These are phyloP conservation scores for Aspergillus tubingensis DNA, from an alignment of 2,329 filamentous ascomycete genomes.

Conservation along the genomic window DNA sequence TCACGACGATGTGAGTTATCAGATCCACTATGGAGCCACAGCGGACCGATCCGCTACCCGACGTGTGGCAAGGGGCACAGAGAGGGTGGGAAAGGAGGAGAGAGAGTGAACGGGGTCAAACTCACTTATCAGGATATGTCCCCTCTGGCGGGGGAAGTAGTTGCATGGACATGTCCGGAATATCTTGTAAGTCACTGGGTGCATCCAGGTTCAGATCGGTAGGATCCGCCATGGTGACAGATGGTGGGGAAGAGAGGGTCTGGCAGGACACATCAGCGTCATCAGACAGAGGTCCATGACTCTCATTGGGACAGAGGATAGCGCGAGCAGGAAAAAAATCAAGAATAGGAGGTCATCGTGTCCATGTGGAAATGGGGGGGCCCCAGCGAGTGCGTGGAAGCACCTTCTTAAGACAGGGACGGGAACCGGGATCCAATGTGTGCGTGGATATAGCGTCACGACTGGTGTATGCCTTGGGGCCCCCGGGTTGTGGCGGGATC, in stretches of 20 bases:
- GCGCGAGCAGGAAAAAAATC: background rate
- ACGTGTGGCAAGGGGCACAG: background rate
- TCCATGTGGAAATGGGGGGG: constrained; percentile 9
- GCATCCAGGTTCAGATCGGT: constrained; percentile 48
- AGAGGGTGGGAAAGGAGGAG: background rate
- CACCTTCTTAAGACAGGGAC: constrained; percentile 28
- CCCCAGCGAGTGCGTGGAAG: constrained; percentile 44
- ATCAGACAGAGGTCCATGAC: constrained; percentile 4
- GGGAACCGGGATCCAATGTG: constrained; percentile 24
- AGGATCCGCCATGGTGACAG: constrained; percentile 42
- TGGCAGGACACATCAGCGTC: constrained; percentile 26
- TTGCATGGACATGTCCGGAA: constrained; percentile 46
- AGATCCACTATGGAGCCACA: constrained; percentile 2
- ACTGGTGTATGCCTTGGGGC: constrained; percentile 17
- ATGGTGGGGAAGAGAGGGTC: constrained; percentile 15
- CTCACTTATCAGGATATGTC: constrained; percentile 48
- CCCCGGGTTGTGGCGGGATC: constrained; percentile 4
- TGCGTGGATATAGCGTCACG: constrained; percentile 41
- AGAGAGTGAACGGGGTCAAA: background rate
- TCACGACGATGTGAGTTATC: constrained; percentile 11
- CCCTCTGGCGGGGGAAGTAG: constrained; percentile 45
- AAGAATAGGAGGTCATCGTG: background rate
- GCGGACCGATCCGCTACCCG: constrained; percentile 6
- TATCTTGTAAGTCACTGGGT: constrained; percentile 49
- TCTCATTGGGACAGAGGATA: constrained; percentile 1